Percentiles rank a stretch among this genome's conserved stretches.
Conservation (phyloP, 768 basidiomycete species). For the Lactarius hengduanensis region DNA sequence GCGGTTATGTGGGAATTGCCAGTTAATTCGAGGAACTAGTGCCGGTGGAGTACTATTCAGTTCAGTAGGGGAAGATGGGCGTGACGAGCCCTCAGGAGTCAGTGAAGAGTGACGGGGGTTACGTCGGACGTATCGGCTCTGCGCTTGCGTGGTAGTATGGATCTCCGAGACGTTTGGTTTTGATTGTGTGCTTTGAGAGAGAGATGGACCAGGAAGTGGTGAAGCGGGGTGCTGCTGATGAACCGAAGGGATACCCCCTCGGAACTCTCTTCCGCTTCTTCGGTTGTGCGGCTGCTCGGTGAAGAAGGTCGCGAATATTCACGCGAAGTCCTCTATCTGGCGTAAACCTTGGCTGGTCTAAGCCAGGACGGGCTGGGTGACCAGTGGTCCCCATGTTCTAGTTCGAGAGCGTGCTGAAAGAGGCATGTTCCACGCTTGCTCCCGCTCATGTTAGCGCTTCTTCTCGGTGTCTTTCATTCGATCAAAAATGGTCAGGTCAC, state of each 20-base stretch:
- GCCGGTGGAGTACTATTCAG: conserved; percentile 26
- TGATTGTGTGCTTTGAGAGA: not conserved
- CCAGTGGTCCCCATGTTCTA: conserved; percentile 34
- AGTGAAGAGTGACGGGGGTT: conserved; percentile 19
- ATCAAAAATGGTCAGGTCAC: not conserved
- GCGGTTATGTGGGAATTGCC: conserved; percentile 40
- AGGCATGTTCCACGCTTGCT: conserved; percentile 52
- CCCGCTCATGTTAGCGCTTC: too few species aligned
- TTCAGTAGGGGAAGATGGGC: conserved; percentile 19
- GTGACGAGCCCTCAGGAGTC: conserved; percentile 24
- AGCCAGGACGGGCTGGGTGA: conserved; percentile 34
- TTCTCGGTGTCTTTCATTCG: conserved; percentile 34
- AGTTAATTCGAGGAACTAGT: conserved; percentile 38
- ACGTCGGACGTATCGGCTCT: conserved; percentile 31
- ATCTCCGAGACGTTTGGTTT: conserved; percentile 7
- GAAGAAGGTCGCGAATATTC: conserved; percentile 20
- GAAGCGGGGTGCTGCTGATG: conserved; percentile 2
- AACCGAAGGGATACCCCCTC: not conserved
- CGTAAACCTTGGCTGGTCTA: conserved; percentile 4
- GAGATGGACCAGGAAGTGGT: conserved; percentile 16
- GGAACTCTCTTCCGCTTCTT: conserved; percentile 13
- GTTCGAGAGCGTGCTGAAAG: conserved; percentile 38
- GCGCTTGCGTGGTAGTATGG: conserved; percentile 39
- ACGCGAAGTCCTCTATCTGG: conserved; percentile 14
- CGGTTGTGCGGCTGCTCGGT: conserved; percentile 16